A percentile compares a stretch with the other conserved stretches of the same genome.
These are phyloP conservation scores for Leishmania tarentolae DNA, from an alignment of 208 protist species.

Conservation along the genomic window DNA sequence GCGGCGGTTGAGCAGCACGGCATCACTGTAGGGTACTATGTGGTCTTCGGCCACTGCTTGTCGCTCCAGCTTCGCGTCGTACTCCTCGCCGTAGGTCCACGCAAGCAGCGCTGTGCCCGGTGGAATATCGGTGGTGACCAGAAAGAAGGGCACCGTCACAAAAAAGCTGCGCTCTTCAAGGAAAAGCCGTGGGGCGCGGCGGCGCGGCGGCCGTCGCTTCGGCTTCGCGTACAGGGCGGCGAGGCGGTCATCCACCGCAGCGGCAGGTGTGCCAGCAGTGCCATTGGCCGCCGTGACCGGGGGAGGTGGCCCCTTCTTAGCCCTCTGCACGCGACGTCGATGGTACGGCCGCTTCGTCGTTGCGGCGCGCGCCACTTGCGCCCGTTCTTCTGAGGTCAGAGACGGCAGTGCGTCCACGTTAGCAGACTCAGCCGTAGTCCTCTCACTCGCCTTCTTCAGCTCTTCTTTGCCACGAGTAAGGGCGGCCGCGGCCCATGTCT, in stretches of 20 bases:
- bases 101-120: slow-evolving; percentile 68
- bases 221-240: slow-evolving; percentile 11
- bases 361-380: neutral
- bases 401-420: neutral
- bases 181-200: slow-evolving; percentile 38
- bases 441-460: neutral
- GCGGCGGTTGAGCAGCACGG: slow-evolving; percentile 62
- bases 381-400: neutral
- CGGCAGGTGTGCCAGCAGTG: neutral
- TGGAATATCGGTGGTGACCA: slow-evolving; percentile 74
- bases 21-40: slow-evolving; percentile 70
- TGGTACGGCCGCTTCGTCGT: neutral
- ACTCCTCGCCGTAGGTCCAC: slow-evolving; percentile 90
- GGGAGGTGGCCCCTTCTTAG: neutral
- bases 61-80: slow-evolving; percentile 86
- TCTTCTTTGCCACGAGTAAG: neutral
- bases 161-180: slow-evolving; percentile 67
- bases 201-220: slow-evolving; percentile 15
- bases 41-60: slow-evolving; percentile 60
- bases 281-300: neutral
- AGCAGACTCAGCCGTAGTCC: neutral
- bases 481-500: no score
- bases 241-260: neutral
- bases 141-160: slow-evolving; percentile 82
- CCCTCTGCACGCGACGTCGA: neutral